Base-by-base conservation (phyloP, 106 monocot genomes). In the Phalaenopsis equestris region DNA sequence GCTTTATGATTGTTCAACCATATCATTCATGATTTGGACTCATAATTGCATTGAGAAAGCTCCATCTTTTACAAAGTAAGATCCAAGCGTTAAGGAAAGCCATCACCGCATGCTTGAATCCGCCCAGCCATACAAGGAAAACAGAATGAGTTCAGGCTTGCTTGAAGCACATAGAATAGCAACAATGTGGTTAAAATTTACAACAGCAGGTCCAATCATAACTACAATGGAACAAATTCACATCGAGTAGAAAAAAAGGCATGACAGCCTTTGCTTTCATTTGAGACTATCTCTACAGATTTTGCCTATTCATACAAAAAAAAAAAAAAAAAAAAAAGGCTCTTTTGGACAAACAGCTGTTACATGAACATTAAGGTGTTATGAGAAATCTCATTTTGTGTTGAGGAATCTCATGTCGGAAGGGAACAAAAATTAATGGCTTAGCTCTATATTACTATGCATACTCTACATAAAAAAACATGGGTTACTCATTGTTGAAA, bases 321-420 rank as follows among this genome's bases (percentile, higher is more conserved):
- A 61, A 61, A 21, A n/a, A 61, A 61, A 21, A n/a, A 73, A 73
- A 74, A 14, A 0, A 16, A 14, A 1, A 14, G 0, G 18, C 1
- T 6, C 6, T 6, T 74, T 42, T 17, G 19, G 14, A 36, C 17
- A 74, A 74, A 43, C 42, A 74, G 6, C 49, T 49, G 76, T 49
- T 49, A 49, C 76, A 76, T 49, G 11, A 30, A 49, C 6, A 49
- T 7, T 8, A 12, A 24, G 76, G 52, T 76, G 41, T 18, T 74
- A 52, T 47, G 24, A 76, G 48, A 76, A 76, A n/a, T 16, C 76
- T 76, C 76, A 72, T 43, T 49, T 36, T 76, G 10, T 19, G 74
- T 74, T 15, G 14, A 19, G 43, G 12, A 30, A 11, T 73, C 73
- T 73, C 3, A 14, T 11, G 23, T 42, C 18, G 5, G 12, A 21